A percentile compares a stretch with the other conserved stretches of the same genome.
These are phyloP conservation scores for Coniochaeta sp. DNA, from an alignment of 2,329 filamentous ascomycete species.

Conservation along the genomic window DNA sequence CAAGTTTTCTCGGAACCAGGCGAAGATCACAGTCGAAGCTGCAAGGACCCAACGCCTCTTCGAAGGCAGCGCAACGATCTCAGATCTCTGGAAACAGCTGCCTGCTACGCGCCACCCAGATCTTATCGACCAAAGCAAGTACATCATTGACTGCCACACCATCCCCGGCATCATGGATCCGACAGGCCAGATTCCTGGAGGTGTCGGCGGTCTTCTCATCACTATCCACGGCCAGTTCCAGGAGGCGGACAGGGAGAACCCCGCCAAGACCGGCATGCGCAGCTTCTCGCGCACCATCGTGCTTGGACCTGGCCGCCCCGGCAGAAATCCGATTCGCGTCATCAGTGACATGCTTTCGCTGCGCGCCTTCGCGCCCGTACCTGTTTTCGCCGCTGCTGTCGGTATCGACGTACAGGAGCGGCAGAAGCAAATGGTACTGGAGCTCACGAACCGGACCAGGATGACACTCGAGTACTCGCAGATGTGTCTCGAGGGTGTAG, in stretches of 20 bases:
- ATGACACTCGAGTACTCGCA: constrained; percentile 75
- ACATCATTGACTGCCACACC: constrained; percentile 76
- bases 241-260: constrained; percentile 56
- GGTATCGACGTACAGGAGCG: constrained; percentile 26
- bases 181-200: constrained; percentile 51
- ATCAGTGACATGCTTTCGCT: constrained; percentile 73
- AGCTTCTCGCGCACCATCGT: constrained; percentile 80
- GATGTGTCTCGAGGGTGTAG: constrained; percentile 72
- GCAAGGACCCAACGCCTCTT: constrained; percentile 60
- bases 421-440: constrained; percentile 64
- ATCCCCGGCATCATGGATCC: constrained; percentile 66
- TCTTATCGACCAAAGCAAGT: constrained; percentile 63
- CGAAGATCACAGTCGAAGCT: constrained; percentile 30
- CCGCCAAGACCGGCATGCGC: constrained; percentile 55
- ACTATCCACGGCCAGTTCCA: constrained; percentile 80
- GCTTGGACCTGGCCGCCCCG: constrained; percentile 65
- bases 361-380: constrained; percentile 53
- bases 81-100: constrained; percentile 60
- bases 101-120: constrained; percentile 70
- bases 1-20: constrained; percentile 63
- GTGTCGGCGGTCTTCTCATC: constrained; percentile 72
- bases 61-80: constrained; percentile 57
- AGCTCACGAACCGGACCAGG: constrained; percentile 69
- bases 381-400: constrained; percentile 17
- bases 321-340: constrained; percentile 61